Evolutionary conservation across 176 grass and related monocot species (phyloP), one percentile per base, ranked within the genome.

Genomic region (Oropetium thomaeum): DNA sequence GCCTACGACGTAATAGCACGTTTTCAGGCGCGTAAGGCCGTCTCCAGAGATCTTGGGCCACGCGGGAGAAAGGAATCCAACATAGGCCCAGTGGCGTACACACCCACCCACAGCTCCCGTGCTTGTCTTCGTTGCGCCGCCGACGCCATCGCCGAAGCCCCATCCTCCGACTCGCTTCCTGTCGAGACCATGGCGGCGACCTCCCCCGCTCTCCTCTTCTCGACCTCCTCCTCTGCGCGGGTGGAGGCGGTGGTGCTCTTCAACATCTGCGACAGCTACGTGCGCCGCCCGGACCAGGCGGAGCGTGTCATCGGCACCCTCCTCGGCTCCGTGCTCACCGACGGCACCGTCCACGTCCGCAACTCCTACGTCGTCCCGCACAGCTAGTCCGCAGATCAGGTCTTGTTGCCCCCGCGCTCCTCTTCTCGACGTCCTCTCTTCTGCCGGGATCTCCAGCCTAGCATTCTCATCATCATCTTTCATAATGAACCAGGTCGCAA

Each of bases 231-330:
- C 30, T 86, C 77, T 7, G 86, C 89, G 20, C 84, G 79, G 37
- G 77, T 95, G 28, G 87, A 99, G 75, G 88, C 91, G 2, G 91
- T 94, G 23, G 91, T 99, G 12, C 75, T 95, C 2, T 88, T 95
- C 87, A 99, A 93, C 79, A 82, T 99, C 79, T 99, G 91, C 76
- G 91, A 99, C 52, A 78, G 89, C 81, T 95, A 84, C 76, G 89
- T 92, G 65, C 96, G 96, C 45, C 96, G 91, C 42, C 96, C 89
- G 41, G 91, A 92, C 69, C 96, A 94, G 91, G 89, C 91, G 41
- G 89, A 87, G 11, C 96, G 96, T 59, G 91, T 94, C 67, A 92
- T 99, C 71, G 96, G 96, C 71, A 99, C 96, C 33, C 96, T 99
- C 81, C 96, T 99, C 39, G 89, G 96, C 14, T 90, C 91, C 87